Evolutionary conservation across 83 land plant genomes (phyloP), one percentile per base, ranked within the genome.

Genomic region (Diphasiastrum complanatum): DNA sequence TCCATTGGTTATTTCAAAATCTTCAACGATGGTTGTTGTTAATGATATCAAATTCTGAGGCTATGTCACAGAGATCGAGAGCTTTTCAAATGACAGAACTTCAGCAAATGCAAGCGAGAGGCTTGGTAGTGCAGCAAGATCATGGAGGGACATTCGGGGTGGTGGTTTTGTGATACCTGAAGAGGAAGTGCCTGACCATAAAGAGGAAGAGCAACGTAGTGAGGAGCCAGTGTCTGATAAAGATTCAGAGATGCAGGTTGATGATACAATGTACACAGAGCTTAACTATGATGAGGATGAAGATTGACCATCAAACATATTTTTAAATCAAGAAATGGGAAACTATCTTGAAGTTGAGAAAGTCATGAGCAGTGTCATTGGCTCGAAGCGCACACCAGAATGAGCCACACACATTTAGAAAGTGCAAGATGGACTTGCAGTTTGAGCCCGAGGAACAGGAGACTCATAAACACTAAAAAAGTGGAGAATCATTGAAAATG

Each of bases 1-100:
- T 1, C 69, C 57, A 49, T 78, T 93, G 45, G 99, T 93, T 38
- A 77, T 83, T 43, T 20, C 46, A 33, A 93, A 93, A 56, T 78
- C 63, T 41, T 93, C 92, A 5, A 46, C 54, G 26, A 74, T 8
- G 24, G 74, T 92, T 8, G 45, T 73, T n/a, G n/a, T n/a, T 60
- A 65, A 77, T 60, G 96, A 93, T 76, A 82, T 86, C 18, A 49
- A 67, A 30, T 64, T 61, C 33, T 57, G 78, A 63, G 58, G 60
- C 37, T 63, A 64, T 30, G 24, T n/a, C n/a, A n/a, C n/a, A 48
- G 5, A 18, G 43, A 8, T 40, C 16, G 16, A 40, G 43, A 8
- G 8, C 43, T 8, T 16, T 40, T 40, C 43, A 40, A 40, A 38
- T 33, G 61, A 68, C 55, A 33, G 11, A 11, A n/a, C 33, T 25